Base-by-base conservation (phyloP, 768 basidiomycete species). In the Boletus reticuloceps region DNA sequence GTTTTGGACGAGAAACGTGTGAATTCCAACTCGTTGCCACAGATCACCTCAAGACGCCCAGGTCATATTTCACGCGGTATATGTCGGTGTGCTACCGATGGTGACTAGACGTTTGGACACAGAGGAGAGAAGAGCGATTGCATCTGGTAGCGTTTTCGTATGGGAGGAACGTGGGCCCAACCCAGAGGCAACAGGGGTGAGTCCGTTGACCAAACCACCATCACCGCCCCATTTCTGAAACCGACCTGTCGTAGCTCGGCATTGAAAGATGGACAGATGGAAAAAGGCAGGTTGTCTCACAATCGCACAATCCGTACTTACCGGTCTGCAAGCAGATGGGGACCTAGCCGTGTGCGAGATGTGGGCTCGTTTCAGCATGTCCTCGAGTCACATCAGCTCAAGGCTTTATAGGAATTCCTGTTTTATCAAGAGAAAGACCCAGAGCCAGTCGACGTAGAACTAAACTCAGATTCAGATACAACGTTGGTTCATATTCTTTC, bases 181-280 rank as follows among this genome's bases (percentile, higher is more conserved):
- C 58, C 70, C 83, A 47, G 88, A 88, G 57, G 77, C 82, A 29
- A 82, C 82, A 45, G 86, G 86, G 56, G 85, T 89, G 65, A 65
- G 81, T 73, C 38, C 40, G 37, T 52, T 36, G 13, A 50, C 44
- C 52, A 37, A 50, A 45, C 53, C 50, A 32, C 40, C 19, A 44
- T 53, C 51, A 32, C 45, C 50, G 19, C 20, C n/a, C 20, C 25
- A 3, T 48, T 45, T 47, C 51, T 54, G 20, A 64, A 13, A 58
- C 60, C 11, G 25, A 38, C 1, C 31, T 39, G 14, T n/a, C 47
- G 19, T 14, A 88, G 86, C 77, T 87, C 54, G 87, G 86, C 41
- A 88, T 91, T 36, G 88, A 90, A 65, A 79, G 89, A 51, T 91
- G 89, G 89, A 91, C 89, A 29, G 89, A 90, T 64, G 88, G 84